These are phyloP conservation scores for Tylopilus rubrobrunneus DNA, from an alignment of 768 basidiomycete genomes.

Conservation along the genomic window DNA sequence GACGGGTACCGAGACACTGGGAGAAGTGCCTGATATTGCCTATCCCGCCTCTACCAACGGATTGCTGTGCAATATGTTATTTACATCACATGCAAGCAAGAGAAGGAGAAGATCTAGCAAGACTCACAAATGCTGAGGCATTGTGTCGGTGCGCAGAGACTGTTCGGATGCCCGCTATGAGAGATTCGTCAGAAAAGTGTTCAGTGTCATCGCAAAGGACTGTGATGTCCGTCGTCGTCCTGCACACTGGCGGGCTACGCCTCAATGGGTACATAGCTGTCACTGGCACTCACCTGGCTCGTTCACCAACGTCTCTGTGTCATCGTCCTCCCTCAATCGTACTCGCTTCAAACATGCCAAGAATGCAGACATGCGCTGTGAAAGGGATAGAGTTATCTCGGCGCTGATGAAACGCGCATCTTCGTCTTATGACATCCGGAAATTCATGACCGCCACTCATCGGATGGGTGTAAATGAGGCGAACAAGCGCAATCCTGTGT, in stretches of 20 bases:
- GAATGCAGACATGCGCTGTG: constrained; percentile 14
- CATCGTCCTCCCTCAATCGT: constrained; percentile 1
- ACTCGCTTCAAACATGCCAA: constrained; percentile 10
- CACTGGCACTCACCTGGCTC: constrained; percentile 10
- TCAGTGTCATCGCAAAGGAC: not conserved
- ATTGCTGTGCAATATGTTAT: constrained; percentile 32
- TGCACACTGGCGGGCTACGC: too few species aligned
- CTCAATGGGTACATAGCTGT: not conserved
- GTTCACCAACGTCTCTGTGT: constrained; percentile 7
- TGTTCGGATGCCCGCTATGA: constrained; percentile 13
- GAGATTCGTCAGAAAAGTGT: not conserved
- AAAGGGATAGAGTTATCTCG: not conserved
- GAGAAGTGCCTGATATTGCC: constrained; percentile 61
- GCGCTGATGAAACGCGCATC: not conserved
- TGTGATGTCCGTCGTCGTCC: not conserved
- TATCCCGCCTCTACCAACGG: constrained; percentile 63
- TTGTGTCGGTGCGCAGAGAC: constrained; percentile 39
- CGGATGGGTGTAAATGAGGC: constrained; percentile 1
- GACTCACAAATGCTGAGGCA: constrained; percentile 40
- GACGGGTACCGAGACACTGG: constrained; percentile 39
- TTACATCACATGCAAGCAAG: not conserved
- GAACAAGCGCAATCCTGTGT: constrained; percentile 4
- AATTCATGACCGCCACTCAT: not conserved
- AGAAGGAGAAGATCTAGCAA: not conserved
- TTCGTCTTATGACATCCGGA: not conserved